These are phyloP conservation scores for Amanita phalloides DNA, from an alignment of 768 basidiomycete species.

Conservation along the genomic window DNA sequence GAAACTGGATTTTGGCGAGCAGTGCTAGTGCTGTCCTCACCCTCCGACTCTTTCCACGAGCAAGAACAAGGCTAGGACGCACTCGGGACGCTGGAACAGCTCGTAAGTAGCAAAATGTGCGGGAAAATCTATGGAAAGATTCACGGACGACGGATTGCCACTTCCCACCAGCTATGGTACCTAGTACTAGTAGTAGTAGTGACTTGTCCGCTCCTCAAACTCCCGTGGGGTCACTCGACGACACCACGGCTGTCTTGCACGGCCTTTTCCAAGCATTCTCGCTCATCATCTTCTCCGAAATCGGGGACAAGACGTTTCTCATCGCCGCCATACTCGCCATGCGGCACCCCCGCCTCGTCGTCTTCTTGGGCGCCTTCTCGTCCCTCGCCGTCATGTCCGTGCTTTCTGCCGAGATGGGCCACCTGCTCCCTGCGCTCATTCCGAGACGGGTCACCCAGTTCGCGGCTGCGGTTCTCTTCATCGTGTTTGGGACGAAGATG, in stretches of 20 bases:
- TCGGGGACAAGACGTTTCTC: conserved; percentile 95
- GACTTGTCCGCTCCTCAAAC: no score
- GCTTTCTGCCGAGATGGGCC: conserved; percentile 88
- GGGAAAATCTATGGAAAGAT: no score
- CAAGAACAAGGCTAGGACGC: no score
- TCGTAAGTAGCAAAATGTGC: no score
- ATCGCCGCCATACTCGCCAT: conserved; percentile 80
- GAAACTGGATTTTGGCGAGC: no score
- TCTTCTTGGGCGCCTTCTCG: conserved; percentile 83
- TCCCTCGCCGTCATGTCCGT: conserved; percentile 91
- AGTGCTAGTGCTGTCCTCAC: no score
- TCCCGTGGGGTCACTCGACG: not conserved
- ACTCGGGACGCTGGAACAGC: no score
- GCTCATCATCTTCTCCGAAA: conserved; percentile 90
- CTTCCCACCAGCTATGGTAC: no score
- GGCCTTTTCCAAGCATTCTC: conserved; percentile 52
- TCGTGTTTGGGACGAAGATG: conserved; percentile 90
- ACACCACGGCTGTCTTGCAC: not conserved
- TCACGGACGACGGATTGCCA: no score
- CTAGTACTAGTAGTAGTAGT: no score
- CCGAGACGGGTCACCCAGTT: conserved; percentile 59
- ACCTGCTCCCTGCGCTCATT: conserved; percentile 76
- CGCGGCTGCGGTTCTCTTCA: conserved; percentile 72
- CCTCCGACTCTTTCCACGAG: no score
- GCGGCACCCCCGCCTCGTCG: conserved; percentile 77